Evolutionary conservation across 2,329 filamentous ascomycete genomes (phyloP), one percentile per base, ranked within the genome.

Genomic region (Juglanconis juglandina): DNA sequence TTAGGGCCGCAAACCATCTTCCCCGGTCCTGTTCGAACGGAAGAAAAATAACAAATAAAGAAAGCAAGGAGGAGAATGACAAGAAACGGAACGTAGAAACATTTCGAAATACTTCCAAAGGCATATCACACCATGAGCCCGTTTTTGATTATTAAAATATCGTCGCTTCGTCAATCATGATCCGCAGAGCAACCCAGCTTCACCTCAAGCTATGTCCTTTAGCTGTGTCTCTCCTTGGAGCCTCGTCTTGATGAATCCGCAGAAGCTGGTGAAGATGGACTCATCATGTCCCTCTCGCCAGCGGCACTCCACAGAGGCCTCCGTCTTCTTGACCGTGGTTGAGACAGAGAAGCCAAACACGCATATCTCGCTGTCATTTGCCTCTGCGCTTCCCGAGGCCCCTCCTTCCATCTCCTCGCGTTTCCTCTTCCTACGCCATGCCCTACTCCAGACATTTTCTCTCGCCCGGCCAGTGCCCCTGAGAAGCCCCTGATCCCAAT

Each of bases 241-340:
- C 60, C 81, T 83, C 41, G 83, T 78, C 72, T 87, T 90, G 49
- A 96, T 65, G 77, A 93, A 92, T 0, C 91, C 92, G 62, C 87
- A 89, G 64, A 99, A 92, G 70, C 93, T 97, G 75, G 96, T 90
- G 73, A 94, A 96, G 0, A 95, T 70, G 0, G 87, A 80, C 17
- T 83, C 78, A 65, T 96, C 90, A 5, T 80, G 78, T 0, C 95
- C 94, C 67, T 91, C 87, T 1, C 91, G 69, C 93, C 91, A 96
- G 37, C 90, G 80, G 57, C 89, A 77, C 4, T 73, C 66, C 4
- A 89, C 75, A 2, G 70, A 73, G 0, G 87, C 76, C 17, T 74
- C 70, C 1, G 70, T 67, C 54, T 71, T 71, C 17, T 73, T 68
- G 1, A 77, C 71, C 2, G 72, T 76, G 30, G 87, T 68, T n/a